phyloP scores from a whole-genome alignment of 768 basidiomycete genomes.

The Russula sp. region DNA sequence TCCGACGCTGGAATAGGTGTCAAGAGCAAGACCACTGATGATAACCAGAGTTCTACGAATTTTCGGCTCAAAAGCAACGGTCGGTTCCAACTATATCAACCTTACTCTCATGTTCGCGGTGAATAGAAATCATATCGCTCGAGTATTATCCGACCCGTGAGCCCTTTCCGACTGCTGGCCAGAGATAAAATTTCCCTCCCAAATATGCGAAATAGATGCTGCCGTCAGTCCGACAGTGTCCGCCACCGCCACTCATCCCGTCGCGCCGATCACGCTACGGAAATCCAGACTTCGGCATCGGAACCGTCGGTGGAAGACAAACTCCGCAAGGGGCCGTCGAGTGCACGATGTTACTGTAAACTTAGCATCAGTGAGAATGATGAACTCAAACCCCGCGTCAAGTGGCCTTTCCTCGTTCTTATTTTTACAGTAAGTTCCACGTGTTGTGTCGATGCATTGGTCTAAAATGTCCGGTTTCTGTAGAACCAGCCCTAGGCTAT shows the following conservation, averaged over 20 bases:
- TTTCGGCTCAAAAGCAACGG: too few relatives aligned
- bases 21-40: not conserved
- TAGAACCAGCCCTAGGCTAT: constrained; percentile 1
- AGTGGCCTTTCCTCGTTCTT: not conserved
- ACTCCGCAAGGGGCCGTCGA: constrained; percentile 14
- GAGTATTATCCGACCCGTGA: not conserved
- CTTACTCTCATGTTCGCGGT: constrained; percentile 9
- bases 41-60: not conserved
- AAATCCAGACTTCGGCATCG: constrained; percentile 25
- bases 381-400: too few relatives aligned
- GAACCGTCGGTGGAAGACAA: constrained; percentile 18
- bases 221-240: not conserved
- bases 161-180: too few relatives aligned
- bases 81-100: not conserved
- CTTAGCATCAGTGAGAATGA: too few relatives aligned
- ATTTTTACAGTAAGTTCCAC: constrained; percentile 2
- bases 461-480: not conserved
- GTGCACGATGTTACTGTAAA: constrained; percentile 18
- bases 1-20: not conserved
- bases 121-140: constrained; percentile 23
- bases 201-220: not conserved
- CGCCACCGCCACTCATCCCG: constrained; percentile 7
- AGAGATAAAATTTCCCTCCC: too few relatives aligned
- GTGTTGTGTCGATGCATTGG: not conserved
- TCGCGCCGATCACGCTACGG: constrained; percentile 19